Evolutionary conservation across 2,329 filamentous ascomycete genomes (phyloP).

Genomic region (Aspergillus alliaceus): DNA sequence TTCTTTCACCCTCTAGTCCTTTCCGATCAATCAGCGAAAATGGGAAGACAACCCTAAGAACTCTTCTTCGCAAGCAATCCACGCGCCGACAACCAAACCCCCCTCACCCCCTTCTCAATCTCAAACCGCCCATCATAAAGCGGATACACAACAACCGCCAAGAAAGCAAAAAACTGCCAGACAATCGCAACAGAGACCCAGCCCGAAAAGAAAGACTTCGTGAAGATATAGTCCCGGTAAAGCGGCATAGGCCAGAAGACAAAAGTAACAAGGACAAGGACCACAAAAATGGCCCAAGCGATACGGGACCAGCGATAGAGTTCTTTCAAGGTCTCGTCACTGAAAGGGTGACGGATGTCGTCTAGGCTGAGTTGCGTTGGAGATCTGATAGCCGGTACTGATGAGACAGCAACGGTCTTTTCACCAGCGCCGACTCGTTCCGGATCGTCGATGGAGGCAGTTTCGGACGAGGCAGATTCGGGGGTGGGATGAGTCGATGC

Average conservation of each 20-base stretch:
- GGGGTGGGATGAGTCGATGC: not conserved
- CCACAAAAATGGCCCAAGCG: constrained; percentile 42
- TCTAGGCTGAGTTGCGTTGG: constrained; percentile 30
- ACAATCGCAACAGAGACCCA: constrained; percentile 49
- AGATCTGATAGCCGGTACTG: not conserved
- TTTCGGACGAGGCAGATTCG: constrained; percentile 1
- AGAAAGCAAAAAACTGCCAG: constrained; percentile 51
- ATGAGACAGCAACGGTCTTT: not conserved
- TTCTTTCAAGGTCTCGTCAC: constrained; percentile 33
- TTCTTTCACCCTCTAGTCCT: too few species aligned
- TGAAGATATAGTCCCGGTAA: constrained; percentile 52
- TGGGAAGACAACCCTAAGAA: constrained; percentile 27
- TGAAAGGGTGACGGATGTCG: constrained; percentile 47
- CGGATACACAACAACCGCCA: constrained; percentile 49
- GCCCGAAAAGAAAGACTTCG: constrained; percentile 46
- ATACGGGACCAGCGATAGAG: constrained; percentile 41
- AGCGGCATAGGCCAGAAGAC: constrained; percentile 53
- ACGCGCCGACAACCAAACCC: constrained; percentile 9
- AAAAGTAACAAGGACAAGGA: constrained; percentile 48
- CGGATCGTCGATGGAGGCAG: not conserved
- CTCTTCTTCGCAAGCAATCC: not conserved
- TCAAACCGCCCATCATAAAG: constrained; percentile 49
- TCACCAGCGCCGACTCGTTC: not conserved
- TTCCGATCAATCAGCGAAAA: too few species aligned
- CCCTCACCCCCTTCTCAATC: constrained; percentile 33